These are phyloP conservation scores for Baffinella frigidus DNA, from an alignment of 208 protist genomes.

Conservation along the genomic window DNA sequence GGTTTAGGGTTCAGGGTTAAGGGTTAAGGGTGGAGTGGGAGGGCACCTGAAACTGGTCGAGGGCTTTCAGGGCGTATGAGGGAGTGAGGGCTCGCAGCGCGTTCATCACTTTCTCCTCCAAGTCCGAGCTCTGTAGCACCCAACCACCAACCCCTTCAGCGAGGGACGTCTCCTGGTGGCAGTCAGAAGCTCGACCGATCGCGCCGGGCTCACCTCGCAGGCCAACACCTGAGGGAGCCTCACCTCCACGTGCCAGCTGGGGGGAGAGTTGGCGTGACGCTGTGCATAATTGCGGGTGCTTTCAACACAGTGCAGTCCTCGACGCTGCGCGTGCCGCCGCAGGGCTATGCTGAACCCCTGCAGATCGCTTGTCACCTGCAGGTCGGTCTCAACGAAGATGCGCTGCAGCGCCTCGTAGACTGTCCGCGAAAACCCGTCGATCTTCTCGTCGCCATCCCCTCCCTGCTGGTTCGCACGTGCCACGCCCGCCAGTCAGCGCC, in stretches of 20 bases:
- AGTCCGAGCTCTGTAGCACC: neutral
- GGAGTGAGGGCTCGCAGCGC: neutral
- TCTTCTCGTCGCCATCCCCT: neutral
- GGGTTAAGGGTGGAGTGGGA: no score
- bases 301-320: neutral
- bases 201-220: neutral
- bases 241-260: neutral
- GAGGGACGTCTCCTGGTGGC: neutral
- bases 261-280: neutral
- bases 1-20: no score
- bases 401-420: neutral
- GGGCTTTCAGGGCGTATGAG: neutral
- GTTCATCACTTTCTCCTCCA: neutral
- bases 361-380: no score
- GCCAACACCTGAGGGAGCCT: no score
- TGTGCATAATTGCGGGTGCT: neutral
- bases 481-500: neutral
- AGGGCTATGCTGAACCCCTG: neutral
- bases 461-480: neutral
- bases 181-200: neutral
- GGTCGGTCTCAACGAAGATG: neutral
- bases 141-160: neutral
- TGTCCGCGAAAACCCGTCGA: neutral
- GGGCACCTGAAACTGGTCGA: conserved; percentile 12
- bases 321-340: neutral